Base-by-base conservation (phyloP, 306 rosid genomes). In the Albizia julibrissin region DNA sequence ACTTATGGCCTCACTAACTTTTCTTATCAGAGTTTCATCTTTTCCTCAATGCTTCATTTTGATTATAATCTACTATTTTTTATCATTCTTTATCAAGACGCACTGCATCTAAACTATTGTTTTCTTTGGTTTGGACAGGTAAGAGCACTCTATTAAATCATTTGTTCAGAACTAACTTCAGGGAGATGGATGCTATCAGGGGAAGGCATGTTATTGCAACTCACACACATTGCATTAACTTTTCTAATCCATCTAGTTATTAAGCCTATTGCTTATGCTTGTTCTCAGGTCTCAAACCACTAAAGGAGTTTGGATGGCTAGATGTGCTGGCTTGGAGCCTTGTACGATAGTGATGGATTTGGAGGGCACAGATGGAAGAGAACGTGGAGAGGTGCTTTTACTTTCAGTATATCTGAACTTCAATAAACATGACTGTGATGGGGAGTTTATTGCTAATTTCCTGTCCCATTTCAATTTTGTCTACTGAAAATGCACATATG, bases 291-390 rank as follows among this genome's bases (percentile, higher is more conserved):
- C 97, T 75, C 98, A 94, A 88, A 94, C 98, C 50, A 94, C 98
- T 42, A 94, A 92, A 84, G 98, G 98, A 86, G 91, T 94, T 72
- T 94, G 98, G 98, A 82, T 91, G 85, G 98, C 98, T 64, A 84
- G 22, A 59, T 92, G 98, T 84, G 83, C 83, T 44, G 98, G 97
- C 82, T 91, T 94, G 26, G 97, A 94, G 83, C 98, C 98, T 61
- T 92, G 92, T 83, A 94, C 98, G 24, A 92, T 94, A 77, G 98
- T 92, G 70, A 92, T 94, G 98, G 98, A 94, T 89, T 88, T 94
- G 85, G 98, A 92, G 88, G 98, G 98, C 67, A 92, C 98, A 11
- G 98, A 94, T 91, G 98, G 98, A 83, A 89, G 98, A 87, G 98
- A 94, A 80, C 91, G 98, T 33, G 98, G 98, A 87, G 98, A 94